These are phyloP conservation scores for Hypsizygus marmoreus DNA, from an alignment of 768 basidiomycete genomes.

Conservation along the genomic window DNA sequence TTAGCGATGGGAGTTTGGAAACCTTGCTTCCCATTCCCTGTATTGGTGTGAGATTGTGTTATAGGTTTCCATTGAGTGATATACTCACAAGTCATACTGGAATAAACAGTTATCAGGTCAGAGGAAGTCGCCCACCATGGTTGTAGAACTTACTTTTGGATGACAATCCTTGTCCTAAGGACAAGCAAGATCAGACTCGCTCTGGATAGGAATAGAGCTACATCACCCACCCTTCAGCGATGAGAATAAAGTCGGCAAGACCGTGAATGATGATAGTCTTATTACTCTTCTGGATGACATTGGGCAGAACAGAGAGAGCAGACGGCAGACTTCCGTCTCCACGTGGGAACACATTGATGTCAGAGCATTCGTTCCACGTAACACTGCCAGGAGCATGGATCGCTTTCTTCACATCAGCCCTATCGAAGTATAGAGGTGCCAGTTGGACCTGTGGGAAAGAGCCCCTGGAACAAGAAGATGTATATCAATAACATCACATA, in stretches of 20 bases:
- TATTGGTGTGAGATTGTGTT: too few species aligned
- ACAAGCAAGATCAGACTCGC: not conserved
- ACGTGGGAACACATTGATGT: slow-evolving; percentile 58
- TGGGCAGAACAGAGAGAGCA: slow-evolving; percentile 66
- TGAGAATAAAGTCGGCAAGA: slow-evolving; percentile 70
- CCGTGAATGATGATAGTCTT: slow-evolving; percentile 73
- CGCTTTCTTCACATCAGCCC: slow-evolving; percentile 63
- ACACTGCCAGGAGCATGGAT: slow-evolving; percentile 70
- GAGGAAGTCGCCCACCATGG: not conserved
- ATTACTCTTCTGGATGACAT: slow-evolving; percentile 74
- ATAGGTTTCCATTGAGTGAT: too few species aligned
- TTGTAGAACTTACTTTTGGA: slow-evolving; percentile 55
- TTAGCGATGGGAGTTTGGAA: slow-evolving; percentile 69
- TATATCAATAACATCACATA: not conserved
- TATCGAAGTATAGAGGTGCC: slow-evolving; percentile 70
- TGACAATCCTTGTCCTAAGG: slow-evolving; percentile 55
- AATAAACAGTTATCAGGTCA: too few species aligned
- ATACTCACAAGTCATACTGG: slow-evolving; percentile 48
- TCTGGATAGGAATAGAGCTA: not conserved
- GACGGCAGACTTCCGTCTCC: slow-evolving; percentile 66
- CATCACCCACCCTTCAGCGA: slow-evolving; percentile 65
- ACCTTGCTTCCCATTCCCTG: slow-evolving; percentile 67
- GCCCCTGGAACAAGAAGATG: slow-evolving; percentile 39
- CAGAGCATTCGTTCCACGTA: slow-evolving; percentile 65
- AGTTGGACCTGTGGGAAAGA: slow-evolving; percentile 55